Conservation (phyloP, 176 grass and related monocot species). For the Thinopyrum elongatum region DNA sequence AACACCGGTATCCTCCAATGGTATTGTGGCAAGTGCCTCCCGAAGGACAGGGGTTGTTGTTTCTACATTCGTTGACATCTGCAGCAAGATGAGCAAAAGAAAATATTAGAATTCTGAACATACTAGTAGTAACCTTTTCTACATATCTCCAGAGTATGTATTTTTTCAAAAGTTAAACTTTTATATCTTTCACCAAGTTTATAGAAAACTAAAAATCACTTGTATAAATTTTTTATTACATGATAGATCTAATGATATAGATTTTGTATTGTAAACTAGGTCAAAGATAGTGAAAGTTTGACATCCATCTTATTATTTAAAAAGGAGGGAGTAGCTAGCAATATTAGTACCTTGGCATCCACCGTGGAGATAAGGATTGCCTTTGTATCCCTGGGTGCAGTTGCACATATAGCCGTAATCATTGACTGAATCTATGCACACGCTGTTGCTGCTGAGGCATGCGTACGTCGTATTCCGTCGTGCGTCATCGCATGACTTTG, state of each 20-base stretch:
- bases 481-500: not conserved
- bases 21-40: conserved; percentile 17
- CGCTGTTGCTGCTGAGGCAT: not conserved
- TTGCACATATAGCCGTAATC: conserved; percentile 10
- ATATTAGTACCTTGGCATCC: conserved; percentile 20
- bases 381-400: conserved; percentile 22
- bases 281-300: not conserved
- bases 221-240: too few species aligned
- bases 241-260: too few species aligned
- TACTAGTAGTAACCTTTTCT: not conserved
- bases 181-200: too few species aligned
- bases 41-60: conserved; percentile 4
- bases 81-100: not conserved
- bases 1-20: not conserved
- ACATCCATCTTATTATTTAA: not conserved
- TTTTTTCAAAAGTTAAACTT: too few species aligned
- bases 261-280: not conserved
- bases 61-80: conserved; percentile 29
- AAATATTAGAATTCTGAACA: not conserved
- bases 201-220: too few species aligned
- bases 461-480: not conserved
- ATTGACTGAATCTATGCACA: not conserved
- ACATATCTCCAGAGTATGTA: not conserved
- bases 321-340: not conserved
- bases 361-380: conserved; percentile 18